A percentile compares a stretch with the other conserved stretches of the same genome.
Evolutionary conservation across 805 yeast species (phyloP).

Genomic region (Candida argentea): DNA sequence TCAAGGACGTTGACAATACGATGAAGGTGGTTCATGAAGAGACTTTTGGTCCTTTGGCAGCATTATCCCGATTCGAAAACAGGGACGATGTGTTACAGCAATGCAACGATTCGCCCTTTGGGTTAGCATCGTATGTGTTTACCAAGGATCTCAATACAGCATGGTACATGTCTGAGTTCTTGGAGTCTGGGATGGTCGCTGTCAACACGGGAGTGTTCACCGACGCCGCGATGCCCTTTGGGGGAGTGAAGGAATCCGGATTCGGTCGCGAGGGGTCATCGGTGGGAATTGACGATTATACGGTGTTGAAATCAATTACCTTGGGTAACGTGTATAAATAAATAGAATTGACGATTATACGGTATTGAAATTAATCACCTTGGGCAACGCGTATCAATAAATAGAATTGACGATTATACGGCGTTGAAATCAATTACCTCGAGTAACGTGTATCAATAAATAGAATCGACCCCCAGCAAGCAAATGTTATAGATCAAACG

Average conservation of each 20-base stretch:
- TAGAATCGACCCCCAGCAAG: not conserved
- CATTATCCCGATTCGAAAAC: slow-evolving; percentile 44
- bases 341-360: not conserved
- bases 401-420: not conserved
- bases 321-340: slow-evolving; percentile 31
- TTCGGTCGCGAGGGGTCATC: slow-evolving; percentile 63
- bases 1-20: slow-evolving; percentile 40
- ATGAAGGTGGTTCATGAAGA: slow-evolving; percentile 46
- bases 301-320: slow-evolving; percentile 40
- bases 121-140: slow-evolving; percentile 53
- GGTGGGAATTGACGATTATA: slow-evolving; percentile 53
- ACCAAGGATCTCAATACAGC: slow-evolving; percentile 41
- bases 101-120: slow-evolving; percentile 47
- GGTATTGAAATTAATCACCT: not conserved
- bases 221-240: slow-evolving; percentile 45
- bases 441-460: not conserved
- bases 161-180: slow-evolving; percentile 42
- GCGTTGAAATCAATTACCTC: not conserved
- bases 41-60: slow-evolving; percentile 59
- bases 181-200: slow-evolving; percentile 59
- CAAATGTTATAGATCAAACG: not conserved
- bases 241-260: slow-evolving; percentile 60
- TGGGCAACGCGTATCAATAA: too few species aligned
- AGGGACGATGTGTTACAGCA: slow-evolving; percentile 41
- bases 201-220: slow-evolving; percentile 51